Percentiles rank a stretch among this genome's conserved stretches.
Conservation (phyloP, 805 yeast species). For the Pichia insulana region DNA sequence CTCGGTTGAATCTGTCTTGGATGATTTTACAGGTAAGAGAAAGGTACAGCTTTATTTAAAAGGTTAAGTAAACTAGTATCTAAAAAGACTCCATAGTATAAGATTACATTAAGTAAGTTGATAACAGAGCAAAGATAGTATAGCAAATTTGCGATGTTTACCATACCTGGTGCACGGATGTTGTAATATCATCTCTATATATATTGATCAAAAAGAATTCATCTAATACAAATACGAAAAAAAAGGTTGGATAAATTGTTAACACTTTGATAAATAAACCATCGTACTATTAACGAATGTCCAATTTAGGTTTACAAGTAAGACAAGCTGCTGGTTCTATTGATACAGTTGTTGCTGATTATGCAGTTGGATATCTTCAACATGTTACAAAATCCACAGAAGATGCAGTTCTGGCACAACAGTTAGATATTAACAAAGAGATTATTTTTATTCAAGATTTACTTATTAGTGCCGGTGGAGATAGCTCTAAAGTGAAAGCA, state of each 20-base stretch:
- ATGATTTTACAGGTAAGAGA: constrained; percentile 85
- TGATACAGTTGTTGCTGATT: constrained; percentile 81
- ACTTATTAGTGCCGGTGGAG: constrained; percentile 79
- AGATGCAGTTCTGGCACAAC: constrained; percentile 74
- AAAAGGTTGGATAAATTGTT: no score
- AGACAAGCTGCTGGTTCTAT: constrained; percentile 81
- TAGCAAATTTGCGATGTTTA: no score
- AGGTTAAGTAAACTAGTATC: constrained; percentile 16
- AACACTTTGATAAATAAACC: no score
- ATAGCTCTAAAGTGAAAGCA: constrained; percentile 40
- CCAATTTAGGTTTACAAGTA: constrained; percentile 41
- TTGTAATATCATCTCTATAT: no score
- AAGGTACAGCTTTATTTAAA: constrained; percentile 68
- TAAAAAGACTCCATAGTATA: no score
- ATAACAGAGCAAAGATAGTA: no score
- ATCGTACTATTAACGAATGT: constrained; percentile 19
- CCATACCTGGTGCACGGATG: no score
- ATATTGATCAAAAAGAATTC: no score
- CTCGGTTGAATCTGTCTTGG: constrained; percentile 71
- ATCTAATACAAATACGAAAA: no score
- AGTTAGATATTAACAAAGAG: constrained; percentile 59
- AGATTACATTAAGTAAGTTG: no score
- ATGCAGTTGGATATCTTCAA: constrained; percentile 85
- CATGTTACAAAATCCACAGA: constrained; percentile 71
- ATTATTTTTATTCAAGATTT: constrained; percentile 57